Base-by-base conservation (phyloP, 148 eudicot species). In the Rhododendron ferrugineum region DNA sequence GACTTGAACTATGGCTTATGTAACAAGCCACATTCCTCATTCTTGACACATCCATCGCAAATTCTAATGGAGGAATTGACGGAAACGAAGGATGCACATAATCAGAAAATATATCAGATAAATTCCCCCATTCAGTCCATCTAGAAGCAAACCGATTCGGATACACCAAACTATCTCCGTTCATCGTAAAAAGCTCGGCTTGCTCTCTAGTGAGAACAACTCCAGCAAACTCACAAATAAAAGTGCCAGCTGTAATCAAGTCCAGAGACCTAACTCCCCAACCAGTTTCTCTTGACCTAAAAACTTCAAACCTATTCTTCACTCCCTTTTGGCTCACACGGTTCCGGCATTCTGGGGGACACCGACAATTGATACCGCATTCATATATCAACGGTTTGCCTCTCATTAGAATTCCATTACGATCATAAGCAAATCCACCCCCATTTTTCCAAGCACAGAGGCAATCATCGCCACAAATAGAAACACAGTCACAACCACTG, bases 101-200 rank as follows among this genome's bases (percentile, higher is more conserved):
- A 58, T 92, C 93, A 0, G 93, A 74, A 82, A 87, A 93, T 64
- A 95, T 82, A 78, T 86, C 86, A 3, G 98, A 89, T 73, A 96
- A 80, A 90, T 96, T 91, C 32, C 99, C 99, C 99, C 98, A 95
- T 88, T 96, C 95, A 37, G 88, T 79, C 99, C 99, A 96, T 62
- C 91, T 93, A 32, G 91, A 91, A 37, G 92, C 86, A 82, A 96
- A 96, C 28, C 94, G 92, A 52, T 89, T 88, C 7, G 98, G 98
- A 85, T 94, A 92, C 22, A 96, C 88, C 87, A 94, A 91, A 78
- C 88, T 93, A 88, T 94, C 96, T 36, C 97, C 98, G 75, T 86
- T 90, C 96, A 94, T 94, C n/a, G 93, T 52, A 85, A 92, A 89
- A 62, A 93, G 84, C 49, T 90, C 90, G 2, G 95, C 98, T 82